Evolutionary conservation across 352 stramenopile genomes (phyloP), one percentile per base, ranked within the genome.

Genomic region (Phytophthora sp.): DNA sequence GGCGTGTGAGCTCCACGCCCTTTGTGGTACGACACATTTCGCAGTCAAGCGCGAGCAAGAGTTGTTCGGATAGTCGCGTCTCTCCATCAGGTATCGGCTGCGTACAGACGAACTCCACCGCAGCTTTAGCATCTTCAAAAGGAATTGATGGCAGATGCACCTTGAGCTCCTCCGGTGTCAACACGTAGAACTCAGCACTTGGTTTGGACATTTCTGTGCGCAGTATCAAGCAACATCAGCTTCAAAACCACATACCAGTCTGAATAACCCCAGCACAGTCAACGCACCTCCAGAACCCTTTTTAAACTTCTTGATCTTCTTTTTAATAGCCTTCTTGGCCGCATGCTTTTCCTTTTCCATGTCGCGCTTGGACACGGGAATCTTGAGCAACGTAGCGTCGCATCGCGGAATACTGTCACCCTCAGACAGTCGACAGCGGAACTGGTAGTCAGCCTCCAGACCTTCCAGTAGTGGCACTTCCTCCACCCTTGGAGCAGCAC

Each of bases 221-320:
- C n/a, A 27, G 35, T 42, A 42, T 16, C 20, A 74, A 41, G 2
- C 30, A 13, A 47, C 6, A 24, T 76, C 16, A 69, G 23, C 20
- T 33, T 51, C 7, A 3, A 42, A 30, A 15, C 15, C 23, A 47
- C 27, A 30, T 6, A 61, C 1, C 1, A 29, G 4, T 0, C 9
- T 36, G 16, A 52, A 5, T 2, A 27, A 7, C 29, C n/a, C 35
- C 56, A 31, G 16, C 11, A 33, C n/a, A 20, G 26, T 29, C 42
- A 53, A 59, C 69, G 49, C 44, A 87, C 81, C 80, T 30, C 71
- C 70, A 8, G 80, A 76, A 4, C 55, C 27, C 63, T 93, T 94
- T 60, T 94, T 95, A 69, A 93, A 91, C 67, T 89, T 93, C 57
- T 95, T 95, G 71, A 95, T 93, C 61, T 89, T 88, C 61, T 91